A percentile compares a stretch with the other conserved stretches of the same genome.
phyloP scores from a whole-genome alignment of 148 eudicot species.

The Cornus controversa region DNA sequence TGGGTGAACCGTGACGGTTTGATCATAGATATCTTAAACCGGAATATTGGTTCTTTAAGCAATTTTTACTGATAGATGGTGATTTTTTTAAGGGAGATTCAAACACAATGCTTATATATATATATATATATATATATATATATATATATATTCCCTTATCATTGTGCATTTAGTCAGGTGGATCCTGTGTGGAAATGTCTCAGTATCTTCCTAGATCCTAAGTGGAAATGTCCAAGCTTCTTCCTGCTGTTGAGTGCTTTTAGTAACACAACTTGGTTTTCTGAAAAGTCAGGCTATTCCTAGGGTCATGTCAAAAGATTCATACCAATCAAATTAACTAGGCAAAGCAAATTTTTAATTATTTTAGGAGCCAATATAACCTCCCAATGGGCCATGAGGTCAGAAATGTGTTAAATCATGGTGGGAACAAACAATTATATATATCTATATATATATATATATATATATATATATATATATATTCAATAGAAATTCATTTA shows the following conservation, averaged over 20 bases:
- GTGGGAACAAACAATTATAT: background rate
- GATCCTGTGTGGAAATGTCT: background rate
- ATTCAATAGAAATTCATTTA: too few relatives aligned
- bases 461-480: too few relatives aligned
- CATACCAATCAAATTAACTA: background rate
- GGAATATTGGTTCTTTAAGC: too few relatives aligned
- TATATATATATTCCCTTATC: too few relatives aligned
- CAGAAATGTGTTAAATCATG: background rate
- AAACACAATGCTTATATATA: too few relatives aligned
- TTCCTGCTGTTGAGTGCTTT: conserved; percentile 7
- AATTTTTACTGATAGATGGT: too few relatives aligned
- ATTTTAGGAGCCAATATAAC: background rate
- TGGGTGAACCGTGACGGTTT: too few relatives aligned
- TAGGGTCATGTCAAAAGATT: conserved; percentile 3
- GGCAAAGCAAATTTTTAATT: background rate
- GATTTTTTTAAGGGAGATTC: too few relatives aligned
- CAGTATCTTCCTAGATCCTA: background rate
- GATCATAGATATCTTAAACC: too few relatives aligned
- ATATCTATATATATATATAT: too few relatives aligned
- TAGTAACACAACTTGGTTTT: background rate
- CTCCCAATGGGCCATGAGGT: background rate
- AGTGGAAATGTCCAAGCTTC: background rate
- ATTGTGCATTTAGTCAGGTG: too few relatives aligned
- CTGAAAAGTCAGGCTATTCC: background rate
- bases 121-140: too few relatives aligned